Base-by-base conservation (phyloP, 1,284 basidiomycete genomes). In the Cutaneotrichosporon dermatis region DNA sequence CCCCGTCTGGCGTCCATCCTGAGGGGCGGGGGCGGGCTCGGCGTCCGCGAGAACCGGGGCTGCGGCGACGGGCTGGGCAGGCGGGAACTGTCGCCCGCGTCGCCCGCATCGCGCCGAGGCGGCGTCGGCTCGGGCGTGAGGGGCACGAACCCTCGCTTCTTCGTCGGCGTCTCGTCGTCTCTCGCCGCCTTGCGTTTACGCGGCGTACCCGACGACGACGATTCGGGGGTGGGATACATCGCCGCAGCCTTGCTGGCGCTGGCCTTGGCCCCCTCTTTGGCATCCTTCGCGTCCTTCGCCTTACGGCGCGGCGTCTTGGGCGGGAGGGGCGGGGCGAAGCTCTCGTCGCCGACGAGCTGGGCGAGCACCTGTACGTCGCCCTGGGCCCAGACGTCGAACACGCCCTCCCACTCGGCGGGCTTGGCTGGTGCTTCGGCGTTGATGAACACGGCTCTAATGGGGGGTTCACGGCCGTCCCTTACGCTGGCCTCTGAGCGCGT, bases 341-440 rank as follows among this genome's bases (percentile, higher is more conserved):
- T 25, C 33, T 45, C 35, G 46, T 65, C 60, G 25, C 35, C 59
- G 12, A 65, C 58, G 4, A 65, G 54, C 7, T 78, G 76, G 3
- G 88, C 88, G 75, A 93, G 91, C 33, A 72, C 72, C 75, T 96
- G 93, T 4, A 91, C 86, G 71, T 97, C 91, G 3, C 92, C 92
- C 68, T 91, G 86, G 50, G 93, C 77, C 90, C 92, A 97, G 35
- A 86, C 83, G 76, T 97, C 92, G 69, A 97, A 96, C 2, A 93
- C 87, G 25, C 86, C 89, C 65, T 90, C 87, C 92, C 92, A 96
- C 66, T 93, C 90, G 54, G 85, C 82, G 6, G 86, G 86, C 9
- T 90, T 90, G 11, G 86, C 84, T 0, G 93, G 93, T 69, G 93
- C 92, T 69, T 96, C 92, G 58, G 91, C 80, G 76, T 96, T 96